These are phyloP conservation scores for Claviceps cyperi DNA, from an alignment of 2,329 filamentous ascomycete species.

Conservation along the genomic window DNA sequence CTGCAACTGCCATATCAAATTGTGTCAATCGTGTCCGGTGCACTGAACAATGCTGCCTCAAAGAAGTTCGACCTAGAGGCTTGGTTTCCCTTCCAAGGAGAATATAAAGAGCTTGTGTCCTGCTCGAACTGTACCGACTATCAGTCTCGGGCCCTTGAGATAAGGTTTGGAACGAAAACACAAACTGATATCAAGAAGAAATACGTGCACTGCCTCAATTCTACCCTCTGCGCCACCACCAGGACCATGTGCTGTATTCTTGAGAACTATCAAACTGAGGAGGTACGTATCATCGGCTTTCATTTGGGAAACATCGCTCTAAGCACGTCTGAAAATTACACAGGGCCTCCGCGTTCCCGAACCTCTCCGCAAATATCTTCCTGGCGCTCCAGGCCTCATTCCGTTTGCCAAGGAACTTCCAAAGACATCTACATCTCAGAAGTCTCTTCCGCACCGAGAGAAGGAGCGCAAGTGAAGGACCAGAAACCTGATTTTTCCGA, in stretches of 20 bases:
- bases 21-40: constrained; percentile 89
- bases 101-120: constrained; percentile 96
- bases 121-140: constrained; percentile 98
- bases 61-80: constrained; percentile 97
- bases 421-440: constrained; percentile 40
- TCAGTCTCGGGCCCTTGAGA: constrained; percentile 86
- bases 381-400: constrained; percentile 77
- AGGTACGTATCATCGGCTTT: constrained; percentile 28
- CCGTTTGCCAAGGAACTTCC: constrained; percentile 76
- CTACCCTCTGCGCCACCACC: constrained; percentile 80
- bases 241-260: constrained; percentile 86
- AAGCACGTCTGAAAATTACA: neutral
- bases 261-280: constrained; percentile 91
- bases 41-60: constrained; percentile 59
- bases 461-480: constrained; percentile 16
- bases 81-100: constrained; percentile 89
- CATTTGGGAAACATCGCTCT: neutral
- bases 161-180: constrained; percentile 79
- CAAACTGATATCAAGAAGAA: constrained; percentile 73
- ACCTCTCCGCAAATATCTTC: constrained; percentile 76
- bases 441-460: constrained; percentile 15
- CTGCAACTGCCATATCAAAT: constrained; percentile 82
- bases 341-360: constrained; percentile 69
- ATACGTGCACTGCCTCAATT: constrained; percentile 88
- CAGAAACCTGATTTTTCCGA: neutral